A percentile compares a stretch with the other conserved stretches of the same genome.
Conservation (phyloP, 495 filamentous ascomycete species). For the Penicillium lagena region DNA sequence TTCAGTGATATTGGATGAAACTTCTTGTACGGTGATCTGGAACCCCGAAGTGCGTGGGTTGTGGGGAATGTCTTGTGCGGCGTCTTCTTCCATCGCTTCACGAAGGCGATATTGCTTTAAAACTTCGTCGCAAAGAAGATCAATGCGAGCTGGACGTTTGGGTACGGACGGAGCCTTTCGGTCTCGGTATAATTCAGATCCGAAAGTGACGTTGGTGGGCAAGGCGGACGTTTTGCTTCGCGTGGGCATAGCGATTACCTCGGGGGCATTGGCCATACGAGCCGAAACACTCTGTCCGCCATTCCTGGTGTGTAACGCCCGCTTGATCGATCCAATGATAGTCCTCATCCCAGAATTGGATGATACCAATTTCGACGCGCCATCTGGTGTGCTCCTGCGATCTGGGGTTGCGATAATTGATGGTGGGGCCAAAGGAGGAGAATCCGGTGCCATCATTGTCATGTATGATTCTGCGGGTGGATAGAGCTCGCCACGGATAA, state of each 20-base stretch:
- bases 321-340: slow-evolving; percentile 79
- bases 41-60: slow-evolving; percentile 1
- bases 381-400: slow-evolving; percentile 28
- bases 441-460: slow-evolving; percentile 58
- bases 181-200: slow-evolving; percentile 39
- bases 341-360: slow-evolving; percentile 69
- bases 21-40: slow-evolving; percentile 2
- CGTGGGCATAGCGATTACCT: slow-evolving; percentile 13
- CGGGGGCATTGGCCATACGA: slow-evolving; percentile 30
- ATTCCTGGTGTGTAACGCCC: slow-evolving; percentile 71
- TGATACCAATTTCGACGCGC: slow-evolving; percentile 22
- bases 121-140: slow-evolving; percentile 73
- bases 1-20: not conserved
- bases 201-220: slow-evolving; percentile 40
- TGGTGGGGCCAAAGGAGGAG: slow-evolving; percentile 40
- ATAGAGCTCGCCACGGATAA: slow-evolving; percentile 76
- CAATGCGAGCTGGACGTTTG: slow-evolving; percentile 49
- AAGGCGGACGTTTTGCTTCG: slow-evolving; percentile 38
- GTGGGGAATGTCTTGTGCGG: slow-evolving; percentile 2
- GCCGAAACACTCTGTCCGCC: slow-evolving; percentile 34
- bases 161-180: slow-evolving; percentile 29
- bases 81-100: slow-evolving; percentile 11
- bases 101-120: slow-evolving; percentile 51
- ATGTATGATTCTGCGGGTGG: slow-evolving; percentile 73
- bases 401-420: slow-evolving; percentile 14